Percentiles rank a stretch among this genome's conserved stretches.
phyloP scores from a whole-genome alignment of 352 stramenopile genomes.

The Globisporangium middletonii region DNA sequence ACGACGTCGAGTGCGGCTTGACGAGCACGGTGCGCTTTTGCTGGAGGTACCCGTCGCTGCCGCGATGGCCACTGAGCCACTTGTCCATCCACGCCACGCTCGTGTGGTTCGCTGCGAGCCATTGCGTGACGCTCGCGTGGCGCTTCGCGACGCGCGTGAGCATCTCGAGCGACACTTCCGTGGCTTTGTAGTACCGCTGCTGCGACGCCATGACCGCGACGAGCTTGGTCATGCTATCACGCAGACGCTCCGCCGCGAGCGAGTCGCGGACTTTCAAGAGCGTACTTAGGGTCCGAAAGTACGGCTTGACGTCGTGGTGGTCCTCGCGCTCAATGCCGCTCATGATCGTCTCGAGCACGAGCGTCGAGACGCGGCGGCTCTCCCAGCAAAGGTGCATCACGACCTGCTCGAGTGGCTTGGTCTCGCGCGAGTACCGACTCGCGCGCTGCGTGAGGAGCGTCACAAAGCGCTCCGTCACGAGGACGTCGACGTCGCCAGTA shows the following conservation, averaged over 20 bases:
- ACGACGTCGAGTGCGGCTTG: constrained; percentile 81
- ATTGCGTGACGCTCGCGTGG: constrained; percentile 48
- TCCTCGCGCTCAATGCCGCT: constrained; percentile 75
- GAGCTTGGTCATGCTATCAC: constrained; percentile 63
- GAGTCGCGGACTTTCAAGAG: constrained; percentile 77
- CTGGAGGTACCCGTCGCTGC: constrained; percentile 59
- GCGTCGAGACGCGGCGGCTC: constrained; percentile 44
- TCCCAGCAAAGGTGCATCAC: constrained; percentile 78
- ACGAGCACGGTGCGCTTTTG: constrained; percentile 73
- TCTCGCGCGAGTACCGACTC: constrained; percentile 72
- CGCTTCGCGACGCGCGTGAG: constrained; percentile 76
- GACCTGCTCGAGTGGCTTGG: constrained; percentile 74
- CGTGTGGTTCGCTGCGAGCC: constrained; percentile 57
- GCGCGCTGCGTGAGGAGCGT: constrained; percentile 70
- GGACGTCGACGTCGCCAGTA: constrained; percentile 45
- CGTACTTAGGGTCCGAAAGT: constrained; percentile 81
- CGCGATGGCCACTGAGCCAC: constrained; percentile 67
- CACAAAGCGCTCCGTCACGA: constrained; percentile 72
- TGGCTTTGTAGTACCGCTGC: constrained; percentile 84
- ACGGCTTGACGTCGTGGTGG: constrained; percentile 85
- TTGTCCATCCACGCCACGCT: constrained; percentile 82
- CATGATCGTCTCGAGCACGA: constrained; percentile 63
- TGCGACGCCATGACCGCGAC: constrained; percentile 79
- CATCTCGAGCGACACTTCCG: constrained; percentile 84
- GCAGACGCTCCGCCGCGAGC: constrained; percentile 49